Evolutionary conservation across 352 stramenopile genomes (phyloP), one percentile per base, ranked within the genome.

Genomic region (Aphanomyces invadans): DNA sequence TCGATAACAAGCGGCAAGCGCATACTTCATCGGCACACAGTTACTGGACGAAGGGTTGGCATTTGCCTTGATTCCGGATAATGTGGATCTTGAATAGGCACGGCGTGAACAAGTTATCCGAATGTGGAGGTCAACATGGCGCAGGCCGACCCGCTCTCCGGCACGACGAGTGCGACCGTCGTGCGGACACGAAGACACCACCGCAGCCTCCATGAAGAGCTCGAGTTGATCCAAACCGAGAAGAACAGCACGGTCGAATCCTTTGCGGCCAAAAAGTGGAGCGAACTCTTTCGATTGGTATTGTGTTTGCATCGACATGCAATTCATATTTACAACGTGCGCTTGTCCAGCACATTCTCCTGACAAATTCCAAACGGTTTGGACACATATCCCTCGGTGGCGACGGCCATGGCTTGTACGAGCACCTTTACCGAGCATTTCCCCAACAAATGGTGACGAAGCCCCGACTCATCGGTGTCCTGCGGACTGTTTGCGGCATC

Each of bases 351-450:
- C 44, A 52, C 19, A 9, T 26, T 19, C 21, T 52, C 12, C 21
- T 52, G 21, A 52, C 44, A 52, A 52, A 52, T 25, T 52, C 44
- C 51, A 29, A 60, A 2, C 11, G 69, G 23, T 89, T 92, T 56
- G 73, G 71, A 19, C 53, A 62, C 36, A 74, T 87, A 19, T 77
- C 75, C 3, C 56, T 90, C 28, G 79, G 76, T 19, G 83, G 83
- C 0, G 71, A 87, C 60, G 79, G 86, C 31, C 79, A 76, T 23
- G 71, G 78, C 54, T 70, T 92, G 9, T 92, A 86, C 55, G 81
- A 92, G 69, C 72, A 68, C 59, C 89, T 88, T 36, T 80, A 81
- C 55, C 79, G 81, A 29, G 79, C 83, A 17, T 90, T 90, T 52
- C 81, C 81, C 2, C 79, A 87, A 29, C 72, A 86, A 7, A 70